Percentiles rank a stretch among this genome's conserved stretches.
phyloP scores from a whole-genome alignment of 179 eudicot genomes.

The Spinacia oleracea region DNA sequence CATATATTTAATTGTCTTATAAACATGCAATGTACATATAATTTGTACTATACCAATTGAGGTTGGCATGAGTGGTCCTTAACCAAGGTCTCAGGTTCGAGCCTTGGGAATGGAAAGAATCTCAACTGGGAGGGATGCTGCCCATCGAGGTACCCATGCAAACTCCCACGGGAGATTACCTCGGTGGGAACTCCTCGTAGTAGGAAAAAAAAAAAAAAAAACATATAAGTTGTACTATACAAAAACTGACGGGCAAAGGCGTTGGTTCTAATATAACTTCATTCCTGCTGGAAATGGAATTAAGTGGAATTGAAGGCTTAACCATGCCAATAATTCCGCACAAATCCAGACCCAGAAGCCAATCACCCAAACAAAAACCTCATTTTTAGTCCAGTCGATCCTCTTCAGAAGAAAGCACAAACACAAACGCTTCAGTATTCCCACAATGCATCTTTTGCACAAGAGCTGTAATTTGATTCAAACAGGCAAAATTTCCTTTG shows the following conservation, averaged over 20 bases:
- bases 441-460: neutral
- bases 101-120: too few species aligned
- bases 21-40: conserved; percentile 10
- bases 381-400: neutral
- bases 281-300: conserved; percentile 30
- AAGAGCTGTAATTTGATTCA: neutral
- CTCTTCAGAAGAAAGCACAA: neutral
- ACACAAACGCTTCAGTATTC: conserved; percentile 3
- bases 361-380: conserved; percentile 3
- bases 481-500: neutral
- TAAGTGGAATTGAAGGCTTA: conserved; percentile 36
- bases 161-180: too few species aligned
- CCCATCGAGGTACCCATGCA: too few species aligned
- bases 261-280: neutral
- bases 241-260: conserved; percentile 11
- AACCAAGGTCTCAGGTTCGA: too few species aligned
- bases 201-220: too few species aligned
- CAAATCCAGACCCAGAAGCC: conserved; percentile 27
- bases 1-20: conserved; percentile 6
- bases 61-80: too few species aligned
- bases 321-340: conserved; percentile 32
- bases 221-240: conserved; percentile 22
- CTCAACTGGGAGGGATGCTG: too few species aligned
- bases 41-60: conserved; percentile 23
- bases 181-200: too few species aligned